These are phyloP conservation scores for Alopecurus myosuroides DNA, from an alignment of 176 grass and related monocot species.

Conservation along the genomic window DNA sequence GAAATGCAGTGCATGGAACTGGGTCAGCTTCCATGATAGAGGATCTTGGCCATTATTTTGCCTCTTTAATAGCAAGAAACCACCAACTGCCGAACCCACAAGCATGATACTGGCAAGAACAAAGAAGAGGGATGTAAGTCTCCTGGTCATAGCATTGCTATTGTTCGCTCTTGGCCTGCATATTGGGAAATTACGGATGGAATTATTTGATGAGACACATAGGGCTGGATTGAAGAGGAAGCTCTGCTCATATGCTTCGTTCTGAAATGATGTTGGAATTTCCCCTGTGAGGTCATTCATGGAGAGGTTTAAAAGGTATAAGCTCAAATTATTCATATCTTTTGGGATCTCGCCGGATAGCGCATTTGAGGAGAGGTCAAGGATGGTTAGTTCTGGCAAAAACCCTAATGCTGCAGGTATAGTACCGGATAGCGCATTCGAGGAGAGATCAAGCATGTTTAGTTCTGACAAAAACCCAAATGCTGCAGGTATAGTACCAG, in stretches of 20 bases:
- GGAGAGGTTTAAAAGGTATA: slow-evolving; percentile 47
- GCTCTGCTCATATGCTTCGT: slow-evolving; percentile 30
- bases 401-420: slow-evolving; percentile 40
- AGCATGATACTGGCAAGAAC: slow-evolving; percentile 19
- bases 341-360: slow-evolving; percentile 43
- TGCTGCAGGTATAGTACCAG: slow-evolving; percentile 27
- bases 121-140: slow-evolving; percentile 4
- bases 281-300: slow-evolving; percentile 50
- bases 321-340: slow-evolving; percentile 9
- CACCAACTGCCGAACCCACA: neutral
- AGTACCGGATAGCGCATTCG: slow-evolving; percentile 21
- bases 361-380: slow-evolving; percentile 55
- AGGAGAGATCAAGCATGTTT: slow-evolving; percentile 51
- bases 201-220: slow-evolving; percentile 32
- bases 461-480: slow-evolving; percentile 35
- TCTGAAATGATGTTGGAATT: slow-evolving; percentile 42
- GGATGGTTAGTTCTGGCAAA: slow-evolving; percentile 23
- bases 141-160: neutral
- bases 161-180: slow-evolving; percentile 16
- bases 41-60: neutral
- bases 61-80: slow-evolving; percentile 21
- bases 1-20: slow-evolving; percentile 47
- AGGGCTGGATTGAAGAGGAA: slow-evolving; percentile 58
- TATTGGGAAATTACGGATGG: neutral
- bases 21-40: slow-evolving; percentile 43